Conservation (phyloP, 768 basidiomycete species). For the Infundibulicybe gibba region DNA sequence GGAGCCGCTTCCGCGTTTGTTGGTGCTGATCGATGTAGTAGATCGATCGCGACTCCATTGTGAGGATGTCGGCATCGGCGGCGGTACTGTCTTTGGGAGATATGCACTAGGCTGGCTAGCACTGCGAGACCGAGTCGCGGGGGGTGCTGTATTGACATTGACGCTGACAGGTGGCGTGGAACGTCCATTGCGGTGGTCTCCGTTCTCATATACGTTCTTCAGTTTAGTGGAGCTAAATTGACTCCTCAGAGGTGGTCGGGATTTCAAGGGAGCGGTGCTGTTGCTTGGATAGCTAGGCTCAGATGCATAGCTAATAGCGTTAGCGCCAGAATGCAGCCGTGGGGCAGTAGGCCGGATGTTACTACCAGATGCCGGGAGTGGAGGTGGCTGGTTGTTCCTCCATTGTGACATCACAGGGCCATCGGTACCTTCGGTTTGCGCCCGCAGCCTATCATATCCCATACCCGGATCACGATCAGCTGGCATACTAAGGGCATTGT, state of each 20-base stretch:
- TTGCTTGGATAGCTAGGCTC: conserved; percentile 35
- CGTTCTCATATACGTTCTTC: conserved; percentile 47
- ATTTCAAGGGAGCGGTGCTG: conserved; percentile 22
- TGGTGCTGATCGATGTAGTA: conserved; percentile 34
- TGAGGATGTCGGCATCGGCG: conserved; percentile 39
- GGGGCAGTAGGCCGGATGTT: conserved; percentile 34
- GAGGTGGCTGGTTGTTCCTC: conserved; percentile 47
- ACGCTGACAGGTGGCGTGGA: conserved; percentile 19
- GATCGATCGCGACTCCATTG: conserved; percentile 44
- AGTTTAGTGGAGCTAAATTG: conserved; percentile 71
- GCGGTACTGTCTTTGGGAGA: conserved; percentile 47
- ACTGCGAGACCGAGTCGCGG: conserved; percentile 61
- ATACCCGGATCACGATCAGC: conserved; percentile 48
- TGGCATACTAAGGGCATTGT: conserved; percentile 55
- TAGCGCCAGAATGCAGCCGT: conserved; percentile 44
- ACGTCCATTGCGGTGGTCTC: conserved; percentile 26
- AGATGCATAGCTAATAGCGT: conserved; percentile 37
- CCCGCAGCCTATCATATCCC: conserved; percentile 54
- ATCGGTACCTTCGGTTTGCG: conserved; percentile 66
- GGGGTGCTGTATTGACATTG: conserved; percentile 21
- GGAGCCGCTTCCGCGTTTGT: conserved; percentile 81
- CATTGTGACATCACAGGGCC: conserved; percentile 63
- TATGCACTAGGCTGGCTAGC: conserved; percentile 79
- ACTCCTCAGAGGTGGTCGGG: conserved; percentile 52
- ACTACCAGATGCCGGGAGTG: conserved; percentile 28